Base-by-base conservation (phyloP, 2,329 filamentous ascomycete genomes). In the Hypoxylon sp. region DNA sequence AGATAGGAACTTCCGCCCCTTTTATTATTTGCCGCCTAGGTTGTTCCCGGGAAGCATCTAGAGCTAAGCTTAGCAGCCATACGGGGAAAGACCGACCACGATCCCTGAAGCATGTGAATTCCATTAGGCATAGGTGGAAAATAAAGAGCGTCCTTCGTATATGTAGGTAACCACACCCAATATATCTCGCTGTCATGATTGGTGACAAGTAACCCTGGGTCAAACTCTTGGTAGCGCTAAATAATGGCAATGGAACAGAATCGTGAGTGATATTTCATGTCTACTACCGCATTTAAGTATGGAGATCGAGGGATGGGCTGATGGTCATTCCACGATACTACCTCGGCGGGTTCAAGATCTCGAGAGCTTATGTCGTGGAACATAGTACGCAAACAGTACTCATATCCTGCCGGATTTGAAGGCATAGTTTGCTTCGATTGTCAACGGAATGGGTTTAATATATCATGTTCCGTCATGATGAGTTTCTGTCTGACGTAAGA, bases 301-400 rank as follows among this genome's bases (percentile, higher is more conserved):
- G 27, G 13, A 57, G 55, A 60, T 60, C 20, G 42, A 25, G 22
- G 49, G 11, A 64, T 70, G 64, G 64, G 64, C 59, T 70, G 64
- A 70, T 61, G 35, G 50, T 64, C 60, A 61, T 49, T 55, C 63
- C 60, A 66, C 31, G 22, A 42, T 56, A 31, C 17, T 59, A 55
- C 27, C 33, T 63, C 27, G 20, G 56, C 42, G 6, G 27, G 20
- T 31, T 61, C 20, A n/a, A 57, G 33, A 13, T 59, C 30, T 60
- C 46, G 33, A 58, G 54, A 63, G 33, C 42, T 64, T 48, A 70
- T 67, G 67, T 55, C 30, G 67, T 70, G 57, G 35, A 61, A 70
- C 64, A 58, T 59, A 14, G 37, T 13, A 57, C 55, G 42, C 49
- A 59, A 49, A 56, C 44, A 33, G 44, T 50, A 55, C 42, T 55